Evolutionary conservation across 2,329 filamentous ascomycete genomes (phyloP).

Genomic region (Cercospora brassicicola): DNA sequence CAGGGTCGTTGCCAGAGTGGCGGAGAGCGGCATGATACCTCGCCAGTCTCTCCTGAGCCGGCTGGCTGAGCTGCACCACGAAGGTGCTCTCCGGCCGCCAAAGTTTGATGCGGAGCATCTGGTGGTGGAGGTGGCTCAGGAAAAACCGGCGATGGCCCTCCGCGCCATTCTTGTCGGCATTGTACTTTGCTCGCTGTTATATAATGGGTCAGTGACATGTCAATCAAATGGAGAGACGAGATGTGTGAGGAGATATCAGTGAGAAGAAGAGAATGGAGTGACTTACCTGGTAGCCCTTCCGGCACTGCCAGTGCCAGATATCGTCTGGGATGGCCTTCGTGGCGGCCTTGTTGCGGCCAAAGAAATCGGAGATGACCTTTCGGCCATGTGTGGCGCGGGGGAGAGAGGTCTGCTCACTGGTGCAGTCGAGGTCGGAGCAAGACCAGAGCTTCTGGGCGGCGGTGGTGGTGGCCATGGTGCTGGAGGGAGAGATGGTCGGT

Average conservation of each 20-base stretch:
- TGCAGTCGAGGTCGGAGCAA: slow-evolving; percentile 25
- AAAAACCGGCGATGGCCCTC: slow-evolving; percentile 16
- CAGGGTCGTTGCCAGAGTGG: slow-evolving; percentile 23
- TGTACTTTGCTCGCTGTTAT: slow-evolving; percentile 50
- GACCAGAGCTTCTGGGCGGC: slow-evolving; percentile 11
- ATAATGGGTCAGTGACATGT: not conserved
- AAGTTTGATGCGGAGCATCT: slow-evolving; percentile 34
- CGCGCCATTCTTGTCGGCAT: slow-evolving; percentile 20
- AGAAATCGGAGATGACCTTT: slow-evolving; percentile 78
- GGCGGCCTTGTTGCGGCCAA: slow-evolving; percentile 77
- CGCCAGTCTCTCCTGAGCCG: slow-evolving; percentile 28
- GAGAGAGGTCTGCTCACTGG: slow-evolving; percentile 14
- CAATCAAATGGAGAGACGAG: not conserved
- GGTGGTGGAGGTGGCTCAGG: slow-evolving; percentile 27
- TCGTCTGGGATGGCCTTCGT: slow-evolving; percentile 70
- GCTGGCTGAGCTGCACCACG: slow-evolving; percentile 32
- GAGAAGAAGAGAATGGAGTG: not conserved
- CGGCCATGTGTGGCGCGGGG: slow-evolving; percentile 42
- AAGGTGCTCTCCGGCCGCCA: slow-evolving; percentile 37
- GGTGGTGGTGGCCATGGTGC: not conserved
- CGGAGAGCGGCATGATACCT: slow-evolving; percentile 28
- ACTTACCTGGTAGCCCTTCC: slow-evolving; percentile 68
- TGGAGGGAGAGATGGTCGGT: not conserved
- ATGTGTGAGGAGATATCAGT: not conserved
- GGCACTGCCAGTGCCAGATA: slow-evolving; percentile 50